phyloP scores from a whole-genome alignment of 73 alveolate species.

The Symbiodinium pilosum region DNA sequence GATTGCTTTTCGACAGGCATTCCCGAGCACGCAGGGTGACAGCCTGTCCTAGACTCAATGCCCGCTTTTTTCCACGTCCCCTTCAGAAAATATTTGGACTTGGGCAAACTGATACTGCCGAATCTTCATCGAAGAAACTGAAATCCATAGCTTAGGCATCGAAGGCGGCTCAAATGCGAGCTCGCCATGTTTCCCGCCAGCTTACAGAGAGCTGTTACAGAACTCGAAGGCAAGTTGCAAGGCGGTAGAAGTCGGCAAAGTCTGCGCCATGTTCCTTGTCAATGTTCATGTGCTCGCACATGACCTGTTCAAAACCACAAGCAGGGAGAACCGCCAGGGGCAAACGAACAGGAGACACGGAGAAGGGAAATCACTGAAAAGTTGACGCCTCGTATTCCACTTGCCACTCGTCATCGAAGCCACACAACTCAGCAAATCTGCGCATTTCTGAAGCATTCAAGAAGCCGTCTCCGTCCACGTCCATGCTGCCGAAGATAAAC shows the following conservation, averaged over 20 bases:
- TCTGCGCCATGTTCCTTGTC: not conserved
- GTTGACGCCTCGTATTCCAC: slow-evolving; percentile 61
- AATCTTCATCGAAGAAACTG: too few species aligned
- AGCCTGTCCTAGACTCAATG: too few species aligned
- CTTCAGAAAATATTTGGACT: too few species aligned
- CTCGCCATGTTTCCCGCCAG: not conserved
- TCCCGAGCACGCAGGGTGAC: too few species aligned
- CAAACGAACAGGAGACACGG: too few species aligned
- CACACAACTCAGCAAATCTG: slow-evolving; percentile 60
- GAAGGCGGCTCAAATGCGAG: not conserved
- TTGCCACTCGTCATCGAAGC: slow-evolving; percentile 31
- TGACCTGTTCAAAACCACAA: not conserved
- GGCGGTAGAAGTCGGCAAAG: slow-evolving; percentile 28
- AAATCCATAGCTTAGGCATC: too few species aligned
- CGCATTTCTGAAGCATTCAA: slow-evolving; percentile 57
- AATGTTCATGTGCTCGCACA: slow-evolving; percentile 63
- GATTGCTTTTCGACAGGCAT: too few species aligned
- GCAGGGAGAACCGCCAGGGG: too few species aligned
- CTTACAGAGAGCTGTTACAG: not conserved
- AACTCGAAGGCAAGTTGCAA: not conserved
- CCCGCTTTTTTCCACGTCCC: too few species aligned
- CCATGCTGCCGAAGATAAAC: slow-evolving; percentile 31
- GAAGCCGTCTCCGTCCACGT: slow-evolving; percentile 41
- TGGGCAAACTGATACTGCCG: too few species aligned
- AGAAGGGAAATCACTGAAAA: not conserved